Conservation (phyloP, 2,329 filamentous ascomycete species). For the Rhinocladiella mackenziei region DNA sequence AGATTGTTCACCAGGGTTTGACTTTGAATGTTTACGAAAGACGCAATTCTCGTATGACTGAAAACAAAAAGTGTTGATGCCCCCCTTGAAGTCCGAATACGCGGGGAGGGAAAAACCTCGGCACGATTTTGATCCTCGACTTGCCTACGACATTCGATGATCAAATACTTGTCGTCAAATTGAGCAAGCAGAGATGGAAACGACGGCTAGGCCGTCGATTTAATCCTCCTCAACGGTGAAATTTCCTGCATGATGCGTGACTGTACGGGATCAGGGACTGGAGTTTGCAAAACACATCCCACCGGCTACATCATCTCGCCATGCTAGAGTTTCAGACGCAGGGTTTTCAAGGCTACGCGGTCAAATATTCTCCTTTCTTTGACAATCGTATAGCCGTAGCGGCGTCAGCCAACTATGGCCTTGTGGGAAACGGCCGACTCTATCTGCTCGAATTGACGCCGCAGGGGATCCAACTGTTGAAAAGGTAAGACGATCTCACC, state of each 20-base stretch:
- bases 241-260: constrained; percentile 11
- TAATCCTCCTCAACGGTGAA: background rate
- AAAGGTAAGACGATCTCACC: constrained; percentile 55
- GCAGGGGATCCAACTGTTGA: constrained; percentile 77
- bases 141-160: too few species aligned
- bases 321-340: constrained; percentile 95
- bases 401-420: constrained; percentile 88
- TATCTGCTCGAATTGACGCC: constrained; percentile 80
- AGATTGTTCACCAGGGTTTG: background rate
- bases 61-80: too few species aligned
- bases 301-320: constrained; percentile 29
- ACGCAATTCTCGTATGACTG: too few species aligned
- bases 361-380: constrained; percentile 98
- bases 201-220: background rate
- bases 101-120: too few species aligned
- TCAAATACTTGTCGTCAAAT: too few species aligned
- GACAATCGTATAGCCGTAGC: constrained; percentile 90
- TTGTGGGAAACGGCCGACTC: constrained; percentile 90
- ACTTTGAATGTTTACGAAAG: too few species aligned
- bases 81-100: too few species aligned
- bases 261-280: background rate
- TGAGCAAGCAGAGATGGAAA: too few species aligned
- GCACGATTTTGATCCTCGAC: too few species aligned
- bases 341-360: constrained; percentile 92
- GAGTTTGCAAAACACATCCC: too few species aligned